These are phyloP conservation scores for Geranomyces michiganensis DNA, from an alignment of 192 early-diverging fungal species.

Conservation along the genomic window DNA sequence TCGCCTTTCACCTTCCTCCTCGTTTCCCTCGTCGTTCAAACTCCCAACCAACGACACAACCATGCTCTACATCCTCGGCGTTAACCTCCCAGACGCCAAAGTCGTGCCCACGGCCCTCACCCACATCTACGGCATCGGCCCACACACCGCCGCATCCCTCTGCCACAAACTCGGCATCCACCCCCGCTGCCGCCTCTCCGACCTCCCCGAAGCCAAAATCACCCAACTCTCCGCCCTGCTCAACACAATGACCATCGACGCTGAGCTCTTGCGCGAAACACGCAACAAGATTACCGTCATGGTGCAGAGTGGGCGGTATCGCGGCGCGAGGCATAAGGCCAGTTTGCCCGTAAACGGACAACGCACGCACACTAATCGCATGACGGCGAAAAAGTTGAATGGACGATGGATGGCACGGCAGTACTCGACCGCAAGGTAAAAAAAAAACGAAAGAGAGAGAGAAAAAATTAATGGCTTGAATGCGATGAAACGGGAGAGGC, in stretches of 20 bases:
- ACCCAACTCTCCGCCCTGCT: conserved; percentile 84
- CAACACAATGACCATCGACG: conserved; percentile 79
- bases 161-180: conserved; percentile 85
- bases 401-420: conserved; percentile 37
- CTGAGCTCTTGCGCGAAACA: conserved; percentile 69
- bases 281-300: conserved; percentile 74
- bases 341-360: conserved; percentile 89
- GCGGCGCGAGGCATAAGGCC: conserved; percentile 83
- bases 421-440: conserved; percentile 1
- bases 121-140: conserved; percentile 92
- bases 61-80: conserved; percentile 90
- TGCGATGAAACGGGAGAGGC: too few species aligned
- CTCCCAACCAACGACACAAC: too few species aligned
- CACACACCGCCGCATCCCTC: conserved; percentile 64
- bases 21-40: too few species aligned
- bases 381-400: conserved; percentile 87
- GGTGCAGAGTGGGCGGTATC: conserved; percentile 64
- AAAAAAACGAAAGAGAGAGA: too few species aligned
- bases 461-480: too few species aligned
- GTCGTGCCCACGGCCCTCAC: conserved; percentile 79
- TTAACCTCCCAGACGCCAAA: conserved; percentile 93
- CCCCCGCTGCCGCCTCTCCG: conserved; percentile 79
- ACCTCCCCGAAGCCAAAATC: conserved; percentile 85
- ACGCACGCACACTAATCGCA: conserved; percentile 81
- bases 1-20: too few species aligned